A percentile compares a stretch with the other conserved stretches of the same genome.
These are phyloP conservation scores for Didymella exigua DNA, from an alignment of 2,329 filamentous ascomycete genomes.

Conservation along the genomic window DNA sequence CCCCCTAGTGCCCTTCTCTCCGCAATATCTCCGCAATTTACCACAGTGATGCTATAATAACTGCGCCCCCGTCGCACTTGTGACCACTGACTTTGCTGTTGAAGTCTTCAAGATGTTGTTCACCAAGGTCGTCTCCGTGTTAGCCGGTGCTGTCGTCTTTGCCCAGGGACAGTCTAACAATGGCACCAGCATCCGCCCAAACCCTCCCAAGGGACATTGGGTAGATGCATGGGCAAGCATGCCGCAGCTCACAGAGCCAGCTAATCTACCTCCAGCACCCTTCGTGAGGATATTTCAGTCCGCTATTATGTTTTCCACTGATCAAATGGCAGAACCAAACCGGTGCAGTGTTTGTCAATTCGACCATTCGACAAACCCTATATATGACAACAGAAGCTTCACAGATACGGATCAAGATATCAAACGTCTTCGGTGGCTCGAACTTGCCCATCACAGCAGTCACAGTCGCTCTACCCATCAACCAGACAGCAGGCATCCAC, in stretches of 20 bases:
- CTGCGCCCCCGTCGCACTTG: not conserved
- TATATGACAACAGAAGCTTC: constrained; percentile 63
- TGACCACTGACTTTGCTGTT: not conserved
- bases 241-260: constrained; percentile 68
- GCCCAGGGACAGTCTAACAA: not conserved
- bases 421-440: constrained; percentile 68
- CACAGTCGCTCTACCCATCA: constrained; percentile 62
- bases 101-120: constrained; percentile 1
- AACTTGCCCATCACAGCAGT: constrained; percentile 65
- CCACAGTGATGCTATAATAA: not conserved
- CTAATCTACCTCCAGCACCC: constrained; percentile 65
- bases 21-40: constrained; percentile 5
- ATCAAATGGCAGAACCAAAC: constrained; percentile 55
- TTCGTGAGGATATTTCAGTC: constrained; percentile 48
- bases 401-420: constrained; percentile 66
- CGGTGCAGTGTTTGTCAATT: constrained; percentile 62
- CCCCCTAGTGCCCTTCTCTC: constrained; percentile 1
- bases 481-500: constrained; percentile 60
- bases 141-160: constrained; percentile 3
- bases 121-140: not conserved
- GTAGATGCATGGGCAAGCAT: constrained; percentile 69
- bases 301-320: not conserved
- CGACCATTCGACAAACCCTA: constrained; percentile 70
- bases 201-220: constrained; percentile 56
- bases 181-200: constrained; percentile 1